These are phyloP conservation scores for Cladosporium sp. DNA, from an alignment of 2,329 filamentous ascomycete genomes.

Conservation along the genomic window DNA sequence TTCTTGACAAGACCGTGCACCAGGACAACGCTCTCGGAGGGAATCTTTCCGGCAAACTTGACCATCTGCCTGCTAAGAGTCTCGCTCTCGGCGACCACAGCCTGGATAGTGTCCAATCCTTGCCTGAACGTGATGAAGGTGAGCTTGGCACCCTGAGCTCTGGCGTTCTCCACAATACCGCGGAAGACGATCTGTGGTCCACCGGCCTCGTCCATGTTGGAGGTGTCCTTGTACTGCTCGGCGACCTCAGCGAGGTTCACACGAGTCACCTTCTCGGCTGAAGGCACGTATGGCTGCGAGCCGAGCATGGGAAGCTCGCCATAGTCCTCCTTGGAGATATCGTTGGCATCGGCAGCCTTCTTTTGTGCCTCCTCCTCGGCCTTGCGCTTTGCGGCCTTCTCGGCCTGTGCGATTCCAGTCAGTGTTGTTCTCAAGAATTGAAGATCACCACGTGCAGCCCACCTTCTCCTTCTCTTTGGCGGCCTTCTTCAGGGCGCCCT, in stretches of 20 bases:
- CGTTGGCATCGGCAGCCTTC: conserved; percentile 60
- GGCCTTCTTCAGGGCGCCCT: conserved; percentile 81
- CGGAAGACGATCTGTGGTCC: conserved; percentile 64
- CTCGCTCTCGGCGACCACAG: conserved; percentile 62
- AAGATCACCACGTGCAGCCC: conserved; percentile 20
- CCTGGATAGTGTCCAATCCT: conserved; percentile 74
- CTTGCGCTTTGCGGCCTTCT: conserved; percentile 63
- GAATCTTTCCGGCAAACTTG: conserved; percentile 76
- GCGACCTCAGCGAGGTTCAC: conserved; percentile 59
- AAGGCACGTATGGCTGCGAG: conserved; percentile 49
- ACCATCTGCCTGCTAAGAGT: conserved; percentile 79
- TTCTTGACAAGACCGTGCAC: conserved; percentile 78
- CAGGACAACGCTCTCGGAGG: conserved; percentile 74
- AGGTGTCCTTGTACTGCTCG: conserved; percentile 62
- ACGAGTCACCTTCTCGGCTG: conserved; percentile 45
- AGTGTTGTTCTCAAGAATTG: background rate
- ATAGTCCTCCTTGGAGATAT: conserved; percentile 73
- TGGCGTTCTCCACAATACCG: conserved; percentile 79
- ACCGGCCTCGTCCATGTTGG: conserved; percentile 30
- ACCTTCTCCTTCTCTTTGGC: conserved; percentile 89
- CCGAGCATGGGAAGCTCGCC: conserved; percentile 62
- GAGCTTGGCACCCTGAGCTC: conserved; percentile 86
- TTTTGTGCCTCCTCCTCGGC: conserved; percentile 68
- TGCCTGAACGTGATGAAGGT: conserved; percentile 82
- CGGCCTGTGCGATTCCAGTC: conserved; percentile 31